These are phyloP conservation scores for Benincasa hispida DNA, from an alignment of 306 rosid species.

Conservation along the genomic window DNA sequence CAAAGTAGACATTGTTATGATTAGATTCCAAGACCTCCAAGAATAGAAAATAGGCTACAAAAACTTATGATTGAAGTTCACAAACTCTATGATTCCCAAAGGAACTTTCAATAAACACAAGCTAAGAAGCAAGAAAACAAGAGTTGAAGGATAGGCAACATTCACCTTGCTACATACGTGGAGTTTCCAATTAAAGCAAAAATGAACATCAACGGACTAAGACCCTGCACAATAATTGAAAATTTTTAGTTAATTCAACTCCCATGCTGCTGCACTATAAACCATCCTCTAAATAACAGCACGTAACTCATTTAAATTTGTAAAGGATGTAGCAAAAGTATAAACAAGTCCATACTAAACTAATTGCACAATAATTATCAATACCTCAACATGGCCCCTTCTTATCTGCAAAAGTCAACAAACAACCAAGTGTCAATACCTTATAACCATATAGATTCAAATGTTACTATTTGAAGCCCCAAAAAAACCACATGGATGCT, in stretches of 20 bases:
- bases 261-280: background rate
- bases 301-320: background rate
- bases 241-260: background rate
- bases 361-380: constrained; percentile 2
- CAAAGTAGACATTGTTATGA: background rate
- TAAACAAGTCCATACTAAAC: background rate
- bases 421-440: constrained; percentile 24
- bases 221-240: constrained; percentile 52
- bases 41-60: background rate
- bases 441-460: background rate
- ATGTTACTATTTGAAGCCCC: background rate
- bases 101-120: background rate
- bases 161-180: constrained; percentile 64
- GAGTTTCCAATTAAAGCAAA: constrained; percentile 72
- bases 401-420: constrained; percentile 45
- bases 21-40: background rate
- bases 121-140: background rate
- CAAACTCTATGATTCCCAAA: background rate
- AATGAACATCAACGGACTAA: constrained; percentile 73
- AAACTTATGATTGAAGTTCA: background rate
- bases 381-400: constrained; percentile 74
- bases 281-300: background rate
- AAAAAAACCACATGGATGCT: background rate
- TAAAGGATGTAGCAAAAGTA: background rate
- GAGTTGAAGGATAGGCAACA: background rate